phyloP scores from a whole-genome alignment of 768 basidiomycete species.

The Boletus subcaerulescens region DNA sequence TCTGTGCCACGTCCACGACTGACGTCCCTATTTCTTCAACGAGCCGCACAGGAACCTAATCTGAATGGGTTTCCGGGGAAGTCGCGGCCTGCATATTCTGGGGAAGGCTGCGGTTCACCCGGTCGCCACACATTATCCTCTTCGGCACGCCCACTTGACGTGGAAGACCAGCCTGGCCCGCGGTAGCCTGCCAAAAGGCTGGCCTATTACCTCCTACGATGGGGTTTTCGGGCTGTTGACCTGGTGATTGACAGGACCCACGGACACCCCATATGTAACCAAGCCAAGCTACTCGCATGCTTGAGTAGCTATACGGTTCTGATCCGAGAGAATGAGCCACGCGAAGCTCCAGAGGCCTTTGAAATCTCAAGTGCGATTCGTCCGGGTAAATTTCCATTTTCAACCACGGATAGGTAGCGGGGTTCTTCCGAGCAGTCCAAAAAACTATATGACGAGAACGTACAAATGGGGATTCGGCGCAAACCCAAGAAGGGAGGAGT shows the following conservation, averaged over 20 bases:
- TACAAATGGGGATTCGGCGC: conserved; percentile 28
- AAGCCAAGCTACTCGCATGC: conserved; percentile 5
- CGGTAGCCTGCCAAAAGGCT: conserved; percentile 12
- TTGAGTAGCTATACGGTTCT: background rate
- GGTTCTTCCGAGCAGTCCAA: conserved; percentile 20
- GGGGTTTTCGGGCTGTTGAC: conserved; percentile 18
- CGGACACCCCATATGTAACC: conserved; percentile 20
- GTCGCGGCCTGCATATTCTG: conserved; percentile 8
- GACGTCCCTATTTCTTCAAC: conserved; percentile 4
- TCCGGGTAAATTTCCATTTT: conserved; percentile 22
- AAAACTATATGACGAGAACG: conserved; percentile 18
- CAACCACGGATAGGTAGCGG: conserved; percentile 9
- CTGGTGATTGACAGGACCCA: conserved; percentile 26
- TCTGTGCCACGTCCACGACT: conserved; percentile 16
- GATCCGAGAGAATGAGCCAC: conserved; percentile 22
- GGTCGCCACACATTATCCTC: conserved; percentile 14
- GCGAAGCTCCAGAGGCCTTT: conserved; percentile 21
- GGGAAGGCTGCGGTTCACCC: conserved; percentile 7
- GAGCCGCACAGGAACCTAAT: conserved; percentile 12
- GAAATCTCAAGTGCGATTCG: conserved; percentile 26
- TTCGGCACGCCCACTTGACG: conserved; percentile 20
- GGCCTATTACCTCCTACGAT: conserved; percentile 19
- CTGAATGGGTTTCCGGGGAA: conserved; percentile 8
- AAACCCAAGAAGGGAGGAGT: conserved; percentile 1
- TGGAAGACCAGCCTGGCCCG: conserved; percentile 15